Conservation (phyloP, 129 eudicot genomes). For the Solidago caesia region DNA sequence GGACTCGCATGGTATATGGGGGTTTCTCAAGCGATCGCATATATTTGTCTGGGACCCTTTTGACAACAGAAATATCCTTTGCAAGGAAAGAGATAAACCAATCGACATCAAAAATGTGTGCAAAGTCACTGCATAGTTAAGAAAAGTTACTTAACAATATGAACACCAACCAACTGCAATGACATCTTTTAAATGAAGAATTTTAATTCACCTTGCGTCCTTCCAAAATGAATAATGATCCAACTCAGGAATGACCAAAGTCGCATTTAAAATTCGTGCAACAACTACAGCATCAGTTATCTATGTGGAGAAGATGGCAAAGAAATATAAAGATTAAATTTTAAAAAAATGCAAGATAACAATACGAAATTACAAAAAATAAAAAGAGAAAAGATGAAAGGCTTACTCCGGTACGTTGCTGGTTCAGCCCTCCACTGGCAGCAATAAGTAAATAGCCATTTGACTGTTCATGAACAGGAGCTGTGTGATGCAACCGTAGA, state of each 20-base stretch:
- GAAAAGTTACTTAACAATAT: slow-evolving; percentile 13
- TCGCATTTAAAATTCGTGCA: slow-evolving; percentile 90
- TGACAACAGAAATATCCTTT: slow-evolving; percentile 74
- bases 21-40: slow-evolving; percentile 93
- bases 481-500: slow-evolving; percentile 35
- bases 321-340: slow-evolving; percentile 15
- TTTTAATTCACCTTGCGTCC: slow-evolving; percentile 74
- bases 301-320: slow-evolving; percentile 38
- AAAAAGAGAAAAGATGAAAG: slow-evolving; percentile 12
- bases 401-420: slow-evolving; percentile 85
- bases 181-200: slow-evolving; percentile 13
- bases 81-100: slow-evolving; percentile 92
- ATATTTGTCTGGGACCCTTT: slow-evolving; percentile 80
- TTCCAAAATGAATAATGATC: slow-evolving; percentile 95
- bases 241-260: slow-evolving; percentile 85
- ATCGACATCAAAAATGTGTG: slow-evolving; percentile 79
- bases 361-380: background rate
- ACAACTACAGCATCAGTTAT: slow-evolving; percentile 96
- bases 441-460: slow-evolving; percentile 92
- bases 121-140: slow-evolving; percentile 68
- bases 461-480: slow-evolving; percentile 68
- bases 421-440: slow-evolving; percentile 93
- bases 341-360: background rate
- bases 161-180: slow-evolving; percentile 12
- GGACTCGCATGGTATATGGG: slow-evolving; percentile 95